phyloP scores from a whole-genome alignment of 371 early-diverging fungal genomes.

The Blakeslea trispora region DNA sequence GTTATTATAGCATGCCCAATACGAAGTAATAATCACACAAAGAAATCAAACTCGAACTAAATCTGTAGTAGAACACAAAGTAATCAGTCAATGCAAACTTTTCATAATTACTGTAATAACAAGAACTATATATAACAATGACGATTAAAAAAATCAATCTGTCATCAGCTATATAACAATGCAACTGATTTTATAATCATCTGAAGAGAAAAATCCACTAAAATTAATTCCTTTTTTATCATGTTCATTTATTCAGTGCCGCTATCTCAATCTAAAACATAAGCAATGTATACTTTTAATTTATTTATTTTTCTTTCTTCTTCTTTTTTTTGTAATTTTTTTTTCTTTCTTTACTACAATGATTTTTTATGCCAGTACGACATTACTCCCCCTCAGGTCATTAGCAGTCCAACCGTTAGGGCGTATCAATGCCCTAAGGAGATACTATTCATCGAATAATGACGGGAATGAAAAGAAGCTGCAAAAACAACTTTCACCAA shows the following conservation, averaged over 20 bases:
- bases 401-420: background rate
- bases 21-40: no score
- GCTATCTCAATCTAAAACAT: background rate
- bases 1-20: no score
- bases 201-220: slow-evolving; percentile 1
- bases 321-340: background rate
- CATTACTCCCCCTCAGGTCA: slow-evolving; percentile 1
- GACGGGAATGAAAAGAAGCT: slow-evolving; percentile 8
- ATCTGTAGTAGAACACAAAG: no score
- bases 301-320: background rate
- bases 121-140: no score
- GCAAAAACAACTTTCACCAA: slow-evolving; percentile 4
- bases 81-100: no score
- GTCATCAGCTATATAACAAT: no score
- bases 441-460: slow-evolving; percentile 7
- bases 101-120: no score
- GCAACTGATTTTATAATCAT: background rate
- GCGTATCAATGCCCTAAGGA: background rate
- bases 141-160: no score
- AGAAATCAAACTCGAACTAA: no score
- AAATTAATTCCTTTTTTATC: slow-evolving; percentile 2
- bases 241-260: background rate
- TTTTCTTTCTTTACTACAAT: slow-evolving; percentile 2
- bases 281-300: background rate
- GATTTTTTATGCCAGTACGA: slow-evolving; percentile 4